Conservation (phyloP, 345 rosid species). For the Citrus trifoliata region DNA sequence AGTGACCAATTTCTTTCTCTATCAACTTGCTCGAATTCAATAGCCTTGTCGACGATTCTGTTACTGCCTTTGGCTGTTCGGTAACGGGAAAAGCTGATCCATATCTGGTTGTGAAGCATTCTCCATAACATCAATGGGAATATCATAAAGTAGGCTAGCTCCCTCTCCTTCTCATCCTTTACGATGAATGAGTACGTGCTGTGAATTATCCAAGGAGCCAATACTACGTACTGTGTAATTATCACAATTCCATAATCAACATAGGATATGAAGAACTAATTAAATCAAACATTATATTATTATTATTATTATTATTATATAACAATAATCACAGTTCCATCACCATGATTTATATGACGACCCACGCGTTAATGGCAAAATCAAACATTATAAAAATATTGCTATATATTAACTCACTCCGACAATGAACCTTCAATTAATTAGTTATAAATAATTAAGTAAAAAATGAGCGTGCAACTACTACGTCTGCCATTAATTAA, state of each 20-base stretch:
- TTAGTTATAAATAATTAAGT: too few relatives aligned
- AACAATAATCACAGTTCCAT: too few relatives aligned
- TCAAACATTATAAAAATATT: too few relatives aligned
- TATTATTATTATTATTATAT: too few relatives aligned
- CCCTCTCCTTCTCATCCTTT: conserved; percentile 31
- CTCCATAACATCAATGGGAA: conserved; percentile 49
- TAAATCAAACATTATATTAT: too few relatives aligned
- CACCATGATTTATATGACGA: too few relatives aligned
- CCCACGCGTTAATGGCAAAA: too few relatives aligned
- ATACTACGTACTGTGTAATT: conserved; percentile 36
- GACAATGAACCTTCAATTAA: too few relatives aligned
- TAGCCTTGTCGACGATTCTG: conserved; percentile 59
- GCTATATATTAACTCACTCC: too few relatives aligned
- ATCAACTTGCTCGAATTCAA: conserved; percentile 81
- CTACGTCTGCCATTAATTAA: too few relatives aligned
- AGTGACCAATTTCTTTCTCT: conserved; percentile 52
- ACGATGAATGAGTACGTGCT: conserved; percentile 29
- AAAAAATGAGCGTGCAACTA: too few relatives aligned
- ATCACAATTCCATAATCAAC: not conserved
- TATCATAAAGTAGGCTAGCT: conserved; percentile 30
- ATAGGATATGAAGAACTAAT: too few relatives aligned
- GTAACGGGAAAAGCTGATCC: conserved; percentile 64
- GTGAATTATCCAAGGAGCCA: conserved; percentile 42
- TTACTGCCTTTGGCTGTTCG: conserved; percentile 54
- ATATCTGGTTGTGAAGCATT: conserved; percentile 61